Base-by-base conservation (phyloP, 768 basidiomycete species). In the Calocera viscosa region DNA sequence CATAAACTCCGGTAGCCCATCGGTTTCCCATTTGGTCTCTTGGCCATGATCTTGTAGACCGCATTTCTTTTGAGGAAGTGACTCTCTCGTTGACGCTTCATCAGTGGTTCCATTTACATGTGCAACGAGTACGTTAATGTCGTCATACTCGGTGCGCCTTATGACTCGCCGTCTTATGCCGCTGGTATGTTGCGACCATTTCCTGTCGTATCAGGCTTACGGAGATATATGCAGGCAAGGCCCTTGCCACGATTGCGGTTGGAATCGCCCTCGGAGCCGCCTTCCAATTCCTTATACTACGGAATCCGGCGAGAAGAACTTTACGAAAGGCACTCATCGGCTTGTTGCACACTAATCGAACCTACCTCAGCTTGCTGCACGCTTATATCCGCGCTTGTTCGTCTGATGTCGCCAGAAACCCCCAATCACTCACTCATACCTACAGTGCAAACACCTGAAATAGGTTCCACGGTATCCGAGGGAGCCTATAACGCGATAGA, bases 211-310 rank as follows among this genome's bases (percentile, higher is more conserved):
- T 26, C 30, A 63, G 22, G 0, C 33, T 60, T 38, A 38, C 35
- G 35, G 26, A 30, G 49, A 49, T 19, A 26, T 26, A 22, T 19
- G 43, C 41, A 64, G 66, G 43, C 19, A 67, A 69, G 22, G 67
- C 70, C 19, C 43, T 76, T 10, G 69, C 67, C 1, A 67, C 73
- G 14, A 70, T 76, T 49, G 70, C 68, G 11, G 66, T 76, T 24
- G 76, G 74, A 1, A 66, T 76, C 2, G 71, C 66, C 19, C 71
- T 76, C 34, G 72, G 69, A 5, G 69, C 68, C n/a, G 68, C 69
- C 34, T 76, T 76, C 69, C 76, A 60, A 60, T 60, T 28, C 53
- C 68, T 74, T 49, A 69, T 75, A 47, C 71, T 74, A 0, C 71
- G 74, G 10, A 73, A 71, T 30, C 74, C 74, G 0, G 74, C 74